phyloP scores from a whole-genome alignment of 208 protist genomes.

The Baffinella frigidus region DNA sequence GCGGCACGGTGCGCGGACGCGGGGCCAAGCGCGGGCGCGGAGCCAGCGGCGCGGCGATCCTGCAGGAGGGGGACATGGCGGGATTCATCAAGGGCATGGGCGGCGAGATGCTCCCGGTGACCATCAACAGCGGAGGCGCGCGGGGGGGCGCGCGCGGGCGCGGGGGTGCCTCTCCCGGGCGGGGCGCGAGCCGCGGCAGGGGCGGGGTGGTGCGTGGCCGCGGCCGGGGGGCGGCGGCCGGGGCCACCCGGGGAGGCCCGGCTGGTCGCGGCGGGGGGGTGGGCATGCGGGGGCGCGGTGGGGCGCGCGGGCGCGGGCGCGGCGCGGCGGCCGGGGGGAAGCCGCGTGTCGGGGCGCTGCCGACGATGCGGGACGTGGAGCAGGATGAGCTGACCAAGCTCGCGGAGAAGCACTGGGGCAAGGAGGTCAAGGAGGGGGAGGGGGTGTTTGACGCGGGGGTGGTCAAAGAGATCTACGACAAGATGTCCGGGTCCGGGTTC shows the following conservation, averaged over 20 bases:
- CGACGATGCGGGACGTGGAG: conserved; percentile 25
- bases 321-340: not conserved
- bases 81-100: too few relatives aligned
- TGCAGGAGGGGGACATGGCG: too few relatives aligned
- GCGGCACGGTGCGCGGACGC: too few relatives aligned
- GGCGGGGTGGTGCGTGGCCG: too few relatives aligned
- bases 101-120: too few relatives aligned
- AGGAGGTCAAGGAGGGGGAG: not conserved
- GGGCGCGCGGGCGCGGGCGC: not conserved
- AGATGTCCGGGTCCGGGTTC: not conserved
- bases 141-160: too few relatives aligned
- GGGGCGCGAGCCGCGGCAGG: too few relatives aligned
- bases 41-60: too few relatives aligned
- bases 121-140: too few relatives aligned
- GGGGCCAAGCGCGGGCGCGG: too few relatives aligned
- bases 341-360: not conserved
- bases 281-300: not conserved
- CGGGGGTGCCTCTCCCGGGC: too few relatives aligned
- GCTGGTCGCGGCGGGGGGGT: not conserved
- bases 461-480: not conserved
- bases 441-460: too few relatives aligned
- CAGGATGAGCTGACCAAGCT: not conserved
- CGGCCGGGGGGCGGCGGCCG: not conserved
- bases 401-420: not conserved
- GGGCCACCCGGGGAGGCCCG: not conserved